phyloP scores from a whole-genome alignment of 1,284 basidiomycete genomes.

The Ustilago cynodontis region DNA sequence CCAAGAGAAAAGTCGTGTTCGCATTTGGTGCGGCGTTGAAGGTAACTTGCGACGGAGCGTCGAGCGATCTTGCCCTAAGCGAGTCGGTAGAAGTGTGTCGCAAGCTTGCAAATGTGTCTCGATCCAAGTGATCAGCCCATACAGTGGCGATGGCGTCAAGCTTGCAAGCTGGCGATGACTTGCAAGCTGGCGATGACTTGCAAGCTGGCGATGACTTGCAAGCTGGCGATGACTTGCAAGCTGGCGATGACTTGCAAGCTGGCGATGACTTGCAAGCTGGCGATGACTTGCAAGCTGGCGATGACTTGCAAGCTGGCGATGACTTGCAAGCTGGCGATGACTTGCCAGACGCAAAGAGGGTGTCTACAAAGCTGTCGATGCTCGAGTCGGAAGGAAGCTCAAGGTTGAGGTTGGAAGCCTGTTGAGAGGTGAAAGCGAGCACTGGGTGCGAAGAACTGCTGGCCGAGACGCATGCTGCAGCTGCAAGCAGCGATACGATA shows the following conservation, averaged over 20 bases:
- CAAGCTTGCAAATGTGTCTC: constrained; percentile 30
- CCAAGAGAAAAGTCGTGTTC: background rate
- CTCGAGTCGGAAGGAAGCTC: constrained; percentile 23
- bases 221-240: constrained; percentile 10
- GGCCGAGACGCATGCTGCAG: constrained; percentile 33
- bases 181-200: constrained; percentile 17
- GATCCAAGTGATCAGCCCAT: constrained; percentile 20
- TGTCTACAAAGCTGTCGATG: constrained; percentile 23
- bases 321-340: constrained; percentile 26
- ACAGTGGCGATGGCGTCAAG: constrained; percentile 36
- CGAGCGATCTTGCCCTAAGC: constrained; percentile 35
- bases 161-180: constrained; percentile 23
- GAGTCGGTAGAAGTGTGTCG: constrained; percentile 34
- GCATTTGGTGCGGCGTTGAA: constrained; percentile 26
- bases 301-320: constrained; percentile 22
- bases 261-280: too few species aligned
- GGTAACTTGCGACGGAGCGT: constrained; percentile 47
- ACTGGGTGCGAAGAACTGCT: constrained; percentile 25
- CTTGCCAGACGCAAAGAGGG: constrained; percentile 22
- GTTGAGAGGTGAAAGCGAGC: constrained; percentile 43
- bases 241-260: constrained; percentile 18
- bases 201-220: constrained; percentile 18
- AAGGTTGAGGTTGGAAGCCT: constrained; percentile 21
- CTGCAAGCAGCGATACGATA: constrained; percentile 28
- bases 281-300: constrained; percentile 12